phyloP scores from a whole-genome alignment of 345 rosid species.

The Eucalyptus polybractea region DNA sequence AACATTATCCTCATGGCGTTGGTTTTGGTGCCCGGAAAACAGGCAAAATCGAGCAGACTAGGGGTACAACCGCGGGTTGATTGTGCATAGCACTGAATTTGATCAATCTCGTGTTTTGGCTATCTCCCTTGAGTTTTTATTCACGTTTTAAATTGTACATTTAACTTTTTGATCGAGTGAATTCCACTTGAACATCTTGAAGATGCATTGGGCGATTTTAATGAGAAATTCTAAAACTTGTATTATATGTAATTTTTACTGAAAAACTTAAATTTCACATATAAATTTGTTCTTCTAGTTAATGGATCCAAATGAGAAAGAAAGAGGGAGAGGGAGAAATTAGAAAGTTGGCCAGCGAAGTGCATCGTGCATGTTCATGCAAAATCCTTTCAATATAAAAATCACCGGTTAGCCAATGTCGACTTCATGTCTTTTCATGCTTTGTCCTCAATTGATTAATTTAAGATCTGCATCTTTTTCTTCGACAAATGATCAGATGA shows the following conservation, averaged over 20 bases:
- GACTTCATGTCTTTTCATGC: background rate
- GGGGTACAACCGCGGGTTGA: background rate
- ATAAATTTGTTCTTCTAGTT: background rate
- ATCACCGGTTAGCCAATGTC: background rate
- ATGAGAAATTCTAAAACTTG: rapidly evolving
- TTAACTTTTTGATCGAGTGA: background rate
- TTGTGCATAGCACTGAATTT: background rate
- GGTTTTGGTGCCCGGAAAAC: background rate
- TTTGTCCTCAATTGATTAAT: background rate
- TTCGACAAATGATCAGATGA: rapidly evolving
- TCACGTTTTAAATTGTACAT: background rate
- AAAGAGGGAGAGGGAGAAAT: background rate
- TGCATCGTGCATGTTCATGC: background rate
- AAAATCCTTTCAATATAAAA: background rate
- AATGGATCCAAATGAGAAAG: background rate
- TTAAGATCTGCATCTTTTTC: background rate
- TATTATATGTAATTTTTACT: background rate
- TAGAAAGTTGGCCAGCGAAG: background rate
- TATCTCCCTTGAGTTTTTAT: background rate
- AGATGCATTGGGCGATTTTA: background rate
- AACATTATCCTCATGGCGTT: background rate
- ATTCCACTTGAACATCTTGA: background rate
- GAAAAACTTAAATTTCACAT: background rate
- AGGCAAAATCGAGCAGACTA: background rate
- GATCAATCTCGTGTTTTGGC: background rate